These are phyloP conservation scores for Alternaria ventricosa DNA, from an alignment of 2,329 filamentous ascomycete genomes.

Conservation along the genomic window DNA sequence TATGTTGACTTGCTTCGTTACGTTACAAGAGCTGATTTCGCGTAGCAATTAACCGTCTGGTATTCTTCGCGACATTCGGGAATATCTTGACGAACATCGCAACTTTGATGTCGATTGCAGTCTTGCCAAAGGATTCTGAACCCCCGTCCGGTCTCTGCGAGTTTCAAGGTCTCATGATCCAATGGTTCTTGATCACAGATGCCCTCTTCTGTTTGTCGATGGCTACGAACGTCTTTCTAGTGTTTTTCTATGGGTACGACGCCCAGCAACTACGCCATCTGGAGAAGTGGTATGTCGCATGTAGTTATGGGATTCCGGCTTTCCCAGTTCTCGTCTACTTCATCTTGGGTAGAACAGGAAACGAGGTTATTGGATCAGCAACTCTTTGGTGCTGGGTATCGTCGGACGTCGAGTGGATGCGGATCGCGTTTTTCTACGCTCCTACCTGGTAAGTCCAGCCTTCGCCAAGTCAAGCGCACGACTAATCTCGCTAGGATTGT, in stretches of 20 bases:
- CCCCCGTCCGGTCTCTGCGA: constrained; percentile 68
- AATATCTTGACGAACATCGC: constrained; percentile 80
- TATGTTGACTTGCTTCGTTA: not conserved
- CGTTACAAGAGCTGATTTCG: not conserved
- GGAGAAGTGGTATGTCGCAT: constrained; percentile 72
- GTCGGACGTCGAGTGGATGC: constrained; percentile 70
- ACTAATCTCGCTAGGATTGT: constrained; percentile 50
- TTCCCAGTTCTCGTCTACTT: constrained; percentile 72
- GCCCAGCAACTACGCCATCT: constrained; percentile 67
- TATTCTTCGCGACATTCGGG: constrained; percentile 83
- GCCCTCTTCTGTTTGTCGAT: constrained; percentile 54
- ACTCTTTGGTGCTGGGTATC: constrained; percentile 83
- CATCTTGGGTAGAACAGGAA: constrained; percentile 62
- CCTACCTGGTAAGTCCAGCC: constrained; percentile 66
- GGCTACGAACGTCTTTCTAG: constrained; percentile 83
- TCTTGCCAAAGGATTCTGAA: constrained; percentile 49
- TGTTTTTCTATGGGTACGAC: constrained; percentile 77
- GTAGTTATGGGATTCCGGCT: constrained; percentile 77
- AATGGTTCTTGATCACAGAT: constrained; percentile 65
- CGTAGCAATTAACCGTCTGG: constrained; percentile 75
- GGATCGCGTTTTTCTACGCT: constrained; percentile 76
- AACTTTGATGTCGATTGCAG: constrained; percentile 73
- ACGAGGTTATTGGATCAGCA: constrained; percentile 74
- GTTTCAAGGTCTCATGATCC: constrained; percentile 79
- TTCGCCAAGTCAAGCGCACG: not conserved